Evolutionary conservation across 306 rosid species (phyloP).

Genomic region (Rubus parviflorus): DNA sequence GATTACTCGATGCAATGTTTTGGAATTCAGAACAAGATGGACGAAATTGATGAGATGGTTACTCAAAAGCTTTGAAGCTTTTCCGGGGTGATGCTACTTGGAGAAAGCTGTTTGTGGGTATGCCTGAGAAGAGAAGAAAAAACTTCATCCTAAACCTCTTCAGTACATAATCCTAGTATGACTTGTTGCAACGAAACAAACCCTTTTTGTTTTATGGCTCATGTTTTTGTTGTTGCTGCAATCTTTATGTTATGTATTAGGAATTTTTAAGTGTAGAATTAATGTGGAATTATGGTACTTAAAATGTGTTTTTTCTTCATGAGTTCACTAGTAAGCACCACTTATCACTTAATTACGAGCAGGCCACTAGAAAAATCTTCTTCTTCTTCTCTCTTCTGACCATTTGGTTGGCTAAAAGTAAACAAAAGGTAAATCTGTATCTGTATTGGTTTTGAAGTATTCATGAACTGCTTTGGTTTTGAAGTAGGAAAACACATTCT

Average conservation of each 20-base stretch:
- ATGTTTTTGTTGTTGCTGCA: too few relatives aligned
- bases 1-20: slow-evolving; percentile 2
- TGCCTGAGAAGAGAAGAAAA: neutral
- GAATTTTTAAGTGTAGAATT: neutral
- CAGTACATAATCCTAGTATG: neutral
- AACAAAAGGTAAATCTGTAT: neutral
- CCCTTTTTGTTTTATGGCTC: neutral
- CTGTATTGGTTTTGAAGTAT: neutral
- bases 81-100: neutral
- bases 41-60: slow-evolving; percentile 10
- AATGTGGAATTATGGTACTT: neutral
- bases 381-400: too few relatives aligned
- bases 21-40: slow-evolving; percentile 6
- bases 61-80: slow-evolving; percentile 13
- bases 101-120: slow-evolving; percentile 9
- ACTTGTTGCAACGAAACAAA: neutral
- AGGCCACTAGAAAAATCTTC: neutral
- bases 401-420: neutral
- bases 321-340: too few relatives aligned
- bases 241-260: neutral
- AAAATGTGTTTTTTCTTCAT: neutral
- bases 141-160: slow-evolving; percentile 1
- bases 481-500: neutral
- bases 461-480: neutral
- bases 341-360: too few relatives aligned